Conservation (phyloP, 345 rosid species). For the Streptanthus diversifolius region DNA sequence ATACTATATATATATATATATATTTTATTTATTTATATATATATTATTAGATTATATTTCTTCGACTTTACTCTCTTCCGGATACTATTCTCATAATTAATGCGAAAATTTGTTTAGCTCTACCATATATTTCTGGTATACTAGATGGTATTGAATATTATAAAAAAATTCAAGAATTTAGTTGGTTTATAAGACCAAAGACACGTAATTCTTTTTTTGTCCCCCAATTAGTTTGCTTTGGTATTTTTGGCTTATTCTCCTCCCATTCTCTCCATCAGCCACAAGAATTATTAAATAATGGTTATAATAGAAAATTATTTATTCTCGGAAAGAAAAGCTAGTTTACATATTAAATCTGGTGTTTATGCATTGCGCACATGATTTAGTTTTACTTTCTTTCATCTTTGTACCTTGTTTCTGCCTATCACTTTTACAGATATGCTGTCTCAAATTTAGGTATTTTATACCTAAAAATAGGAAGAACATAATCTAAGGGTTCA, state of each 20-base stretch:
- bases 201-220: background rate
- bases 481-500: conserved; percentile 7
- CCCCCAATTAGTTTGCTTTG: background rate
- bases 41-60: too few species aligned
- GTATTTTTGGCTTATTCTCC: background rate
- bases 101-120: too few species aligned
- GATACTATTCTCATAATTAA: too few species aligned
- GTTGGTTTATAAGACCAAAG: background rate
- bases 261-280: background rate
- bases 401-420: background rate
- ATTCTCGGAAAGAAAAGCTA: background rate
- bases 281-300: background rate
- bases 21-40: too few species aligned
- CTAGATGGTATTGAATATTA: too few species aligned
- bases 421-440: conserved; percentile 3
- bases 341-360: background rate
- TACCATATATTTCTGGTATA: too few species aligned
- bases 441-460: conserved; percentile 2
- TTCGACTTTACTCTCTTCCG: too few species aligned
- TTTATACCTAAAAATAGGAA: conserved; percentile 20
- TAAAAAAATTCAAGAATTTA: too few species aligned
- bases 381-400: conserved; percentile 1
- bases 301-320: background rate
- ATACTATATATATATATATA: too few species aligned
- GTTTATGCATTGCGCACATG: conserved; percentile 1